Conservation (phyloP, 805 yeast genomes). For the Metschnikowia rubicola region DNA sequence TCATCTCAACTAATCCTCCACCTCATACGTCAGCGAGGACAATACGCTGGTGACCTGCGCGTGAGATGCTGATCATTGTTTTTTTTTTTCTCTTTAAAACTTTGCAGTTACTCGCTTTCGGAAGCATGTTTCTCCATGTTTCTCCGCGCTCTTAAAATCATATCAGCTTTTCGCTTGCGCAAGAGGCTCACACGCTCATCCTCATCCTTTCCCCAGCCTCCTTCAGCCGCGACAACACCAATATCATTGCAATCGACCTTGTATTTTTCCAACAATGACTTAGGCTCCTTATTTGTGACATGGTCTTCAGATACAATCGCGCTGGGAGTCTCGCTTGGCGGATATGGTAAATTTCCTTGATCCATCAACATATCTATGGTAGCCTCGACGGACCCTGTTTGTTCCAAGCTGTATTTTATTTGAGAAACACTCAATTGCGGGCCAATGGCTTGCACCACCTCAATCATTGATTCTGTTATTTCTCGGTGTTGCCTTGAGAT, state of each 20-base stretch:
- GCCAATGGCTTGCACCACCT: constrained; percentile 77
- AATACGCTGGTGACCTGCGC: no score
- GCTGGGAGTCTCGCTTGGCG: constrained; percentile 2
- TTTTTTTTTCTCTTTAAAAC: no score
- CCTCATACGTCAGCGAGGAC: no score
- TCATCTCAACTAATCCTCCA: no score
- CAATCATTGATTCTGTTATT: constrained; percentile 73
- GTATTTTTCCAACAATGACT: constrained; percentile 40
- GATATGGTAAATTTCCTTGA: constrained; percentile 52
- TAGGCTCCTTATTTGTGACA: not conserved
- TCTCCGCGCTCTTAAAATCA: constrained; percentile 41
- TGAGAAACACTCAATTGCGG: constrained; percentile 69
- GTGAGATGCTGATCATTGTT: no score
- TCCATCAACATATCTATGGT: constrained; percentile 73
- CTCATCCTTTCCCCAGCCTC: constrained; percentile 24
- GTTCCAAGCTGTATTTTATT: constrained; percentile 67
- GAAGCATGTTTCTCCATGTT: constrained; percentile 44
- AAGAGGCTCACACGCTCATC: constrained; percentile 15
- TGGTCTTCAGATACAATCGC: not conserved
- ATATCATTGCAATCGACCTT: constrained; percentile 28
- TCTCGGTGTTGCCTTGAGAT: constrained; percentile 34
- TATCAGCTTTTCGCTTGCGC: constrained; percentile 33
- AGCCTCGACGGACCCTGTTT: constrained; percentile 74
- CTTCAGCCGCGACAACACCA: constrained; percentile 4
- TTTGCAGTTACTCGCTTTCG: not conserved